Evolutionary conservation across 2,329 filamentous ascomycete genomes (phyloP).

Genomic region (Fusarium virguliforme): DNA sequence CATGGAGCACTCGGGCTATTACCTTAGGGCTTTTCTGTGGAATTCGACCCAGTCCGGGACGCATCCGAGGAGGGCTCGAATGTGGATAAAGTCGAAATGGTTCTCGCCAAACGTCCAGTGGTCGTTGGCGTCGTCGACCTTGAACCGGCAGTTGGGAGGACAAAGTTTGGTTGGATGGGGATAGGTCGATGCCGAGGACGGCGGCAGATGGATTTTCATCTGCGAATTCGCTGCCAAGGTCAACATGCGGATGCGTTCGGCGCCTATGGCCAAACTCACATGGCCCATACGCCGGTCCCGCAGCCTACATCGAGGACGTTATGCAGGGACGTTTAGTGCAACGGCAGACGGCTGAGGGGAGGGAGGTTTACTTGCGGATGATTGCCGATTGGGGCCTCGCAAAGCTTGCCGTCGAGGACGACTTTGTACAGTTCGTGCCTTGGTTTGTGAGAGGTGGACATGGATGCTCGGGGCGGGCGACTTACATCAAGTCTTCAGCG

Average conservation of each 20-base stretch:
- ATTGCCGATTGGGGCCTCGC: constrained; percentile 8
- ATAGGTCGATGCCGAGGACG: constrained; percentile 3
- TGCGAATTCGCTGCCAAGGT: constrained; percentile 8
- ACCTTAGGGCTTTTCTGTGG: constrained; percentile 13
- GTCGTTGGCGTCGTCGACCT: constrained; percentile 8
- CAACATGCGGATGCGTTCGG: background rate
- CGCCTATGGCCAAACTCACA: background rate
- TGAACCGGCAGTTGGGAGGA: constrained; percentile 13
- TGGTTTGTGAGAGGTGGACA: background rate
- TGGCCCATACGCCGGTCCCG: constrained; percentile 14
- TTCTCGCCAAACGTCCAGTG: constrained; percentile 6
- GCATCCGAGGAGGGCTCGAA: constrained; percentile 4
- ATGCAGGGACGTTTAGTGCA: background rate
- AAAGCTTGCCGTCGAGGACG: constrained; percentile 4
- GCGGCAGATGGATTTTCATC: constrained; percentile 8
- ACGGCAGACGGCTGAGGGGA: background rate
- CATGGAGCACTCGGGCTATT: background rate
- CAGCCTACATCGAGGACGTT: constrained; percentile 14
- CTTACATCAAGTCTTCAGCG: constrained; percentile 7
- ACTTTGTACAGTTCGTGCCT: constrained; percentile 8
- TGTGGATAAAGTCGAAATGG: constrained; percentile 8
- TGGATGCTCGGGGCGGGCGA: background rate
- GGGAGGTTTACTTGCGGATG: background rate
- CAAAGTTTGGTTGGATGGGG: background rate
- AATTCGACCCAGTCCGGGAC: constrained; percentile 7